phyloP scores from a whole-genome alignment of 1,284 basidiomycete species.

The Mycena sp. region DNA sequence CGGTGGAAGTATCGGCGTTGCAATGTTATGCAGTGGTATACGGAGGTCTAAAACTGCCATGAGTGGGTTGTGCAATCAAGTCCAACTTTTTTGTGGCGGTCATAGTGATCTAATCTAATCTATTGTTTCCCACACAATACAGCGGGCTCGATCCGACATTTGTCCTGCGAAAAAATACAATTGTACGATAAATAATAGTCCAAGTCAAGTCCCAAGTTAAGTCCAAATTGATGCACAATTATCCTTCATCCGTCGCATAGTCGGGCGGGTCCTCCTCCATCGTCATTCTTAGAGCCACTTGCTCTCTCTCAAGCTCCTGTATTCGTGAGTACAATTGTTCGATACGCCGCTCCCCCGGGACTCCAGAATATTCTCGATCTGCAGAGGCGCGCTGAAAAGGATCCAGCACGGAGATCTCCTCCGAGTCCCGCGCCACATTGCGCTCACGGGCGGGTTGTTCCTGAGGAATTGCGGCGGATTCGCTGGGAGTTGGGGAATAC shows the following conservation, averaged over 20 bases:
- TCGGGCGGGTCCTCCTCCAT: neutral
- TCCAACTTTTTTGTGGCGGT: too few relatives aligned
- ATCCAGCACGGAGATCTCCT: constrained; percentile 14
- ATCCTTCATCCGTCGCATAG: neutral
- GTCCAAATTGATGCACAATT: neutral
- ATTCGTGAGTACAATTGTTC: constrained; percentile 13
- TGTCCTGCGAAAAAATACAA: too few relatives aligned
- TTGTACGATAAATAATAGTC: too few relatives aligned
- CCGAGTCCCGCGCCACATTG: neutral
- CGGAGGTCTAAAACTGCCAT: too few relatives aligned
- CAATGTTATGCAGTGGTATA: too few relatives aligned
- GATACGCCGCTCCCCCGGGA: neutral
- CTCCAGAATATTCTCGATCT: neutral
- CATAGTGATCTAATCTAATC: too few relatives aligned
- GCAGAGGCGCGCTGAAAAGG: neutral
- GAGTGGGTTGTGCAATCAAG: too few relatives aligned
- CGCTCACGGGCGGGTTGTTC: constrained; percentile 11
- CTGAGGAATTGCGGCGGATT: neutral
- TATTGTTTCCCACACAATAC: too few relatives aligned
- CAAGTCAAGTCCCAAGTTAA: too few relatives aligned
- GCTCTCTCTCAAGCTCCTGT: constrained; percentile 11
- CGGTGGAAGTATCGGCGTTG: too few relatives aligned
- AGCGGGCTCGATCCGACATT: too few relatives aligned
- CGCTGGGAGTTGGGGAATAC: neutral
- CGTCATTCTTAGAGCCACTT: neutral